Base-by-base conservation (phyloP, 2,329 filamentous ascomycete species). In the Aspergillus pseudoviridinutans region DNA sequence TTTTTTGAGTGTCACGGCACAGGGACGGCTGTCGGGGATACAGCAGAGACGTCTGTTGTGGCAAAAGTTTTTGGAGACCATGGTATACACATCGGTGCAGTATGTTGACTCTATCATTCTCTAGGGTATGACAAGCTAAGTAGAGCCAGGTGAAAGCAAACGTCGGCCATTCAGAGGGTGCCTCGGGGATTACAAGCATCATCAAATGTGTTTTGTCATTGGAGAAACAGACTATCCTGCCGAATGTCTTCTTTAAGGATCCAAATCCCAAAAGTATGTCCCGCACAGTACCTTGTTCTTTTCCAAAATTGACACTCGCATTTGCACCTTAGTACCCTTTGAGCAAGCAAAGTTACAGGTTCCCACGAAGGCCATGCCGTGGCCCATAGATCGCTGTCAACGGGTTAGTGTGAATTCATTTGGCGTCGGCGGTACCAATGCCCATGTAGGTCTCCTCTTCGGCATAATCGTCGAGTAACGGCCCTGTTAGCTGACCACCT, bases 331-430 rank as follows among this genome's bases (percentile, higher is more conserved):
- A 41, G 38, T 41, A n/a, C 14, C 14, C 64, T 67, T 25, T 64
- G 9, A 29, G 66, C 32, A 51, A 64, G 32, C 59, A 68, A n/a
- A 14, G 38, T n/a, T 41, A 14, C 28, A 29, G 9, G 28, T 41
- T 14, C 14, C 38, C 17, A 58, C 71, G 1, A 25, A 63, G n/a
- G 64, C 57, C 1, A 51, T 55, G 9, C 29, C 60, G 56, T 74
- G 64, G 68, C 65, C 71, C 3, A 3, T 38, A 3, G 50, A 67
- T 1, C 35, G 54, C 54, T 14, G 65, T 60, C 41, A 64, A 4
- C 63, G 76, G 32, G 78, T 77, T 2, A 76, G 76, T 41, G 71
- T 82, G 0, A 81, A 79, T 56, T 74, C 75, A 17, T 82, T 81
- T 58, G 79, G 73, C 0, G 73, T 71, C 51, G 74, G 73, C 25